Conservation (phyloP, 495 filamentous ascomycete species). For the Glonium stellatum region DNA sequence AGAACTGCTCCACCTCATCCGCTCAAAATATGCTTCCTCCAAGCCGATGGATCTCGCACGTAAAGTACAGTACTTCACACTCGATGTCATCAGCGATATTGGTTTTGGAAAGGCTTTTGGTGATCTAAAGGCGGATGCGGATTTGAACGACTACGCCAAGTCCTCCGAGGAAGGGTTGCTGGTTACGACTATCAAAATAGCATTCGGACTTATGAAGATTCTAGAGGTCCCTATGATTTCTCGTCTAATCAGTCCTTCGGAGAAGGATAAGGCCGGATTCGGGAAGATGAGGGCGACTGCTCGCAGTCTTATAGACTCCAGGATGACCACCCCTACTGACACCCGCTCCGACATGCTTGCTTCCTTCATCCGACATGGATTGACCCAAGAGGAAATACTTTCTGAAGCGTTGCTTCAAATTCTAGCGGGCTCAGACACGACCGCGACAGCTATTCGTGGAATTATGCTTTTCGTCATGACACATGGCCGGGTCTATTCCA, state of each 20-base stretch:
- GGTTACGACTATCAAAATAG: constrained; percentile 23
- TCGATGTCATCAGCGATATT: constrained; percentile 41
- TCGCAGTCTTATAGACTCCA: not conserved
- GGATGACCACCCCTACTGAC: not conserved
- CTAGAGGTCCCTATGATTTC: constrained; percentile 24
- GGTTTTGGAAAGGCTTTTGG: constrained; percentile 40
- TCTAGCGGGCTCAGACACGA: constrained; percentile 28
- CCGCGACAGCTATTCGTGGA: constrained; percentile 17
- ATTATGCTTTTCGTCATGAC: constrained; percentile 15
- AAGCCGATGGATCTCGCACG: constrained; percentile 38
- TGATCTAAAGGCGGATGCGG: constrained; percentile 37
- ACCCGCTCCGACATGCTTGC: constrained; percentile 35
- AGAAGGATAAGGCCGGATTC: constrained; percentile 34
- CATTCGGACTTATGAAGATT: constrained; percentile 23
- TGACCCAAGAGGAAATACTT: constrained; percentile 35
- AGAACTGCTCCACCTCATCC: constrained; percentile 14
- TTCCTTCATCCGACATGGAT: constrained; percentile 41
- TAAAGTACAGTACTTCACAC: constrained; percentile 39
- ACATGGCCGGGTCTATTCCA: constrained; percentile 13
- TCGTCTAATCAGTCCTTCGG: constrained; percentile 31
- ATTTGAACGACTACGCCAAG: constrained; percentile 43
- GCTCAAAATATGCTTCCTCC: constrained; percentile 29
- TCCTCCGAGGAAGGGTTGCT: constrained; percentile 30
- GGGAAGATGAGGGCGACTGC: constrained; percentile 31
- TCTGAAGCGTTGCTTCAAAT: constrained; percentile 38